Base-by-base conservation (phyloP, 164 flowering plant genomes). In the Stephania japonica region DNA sequence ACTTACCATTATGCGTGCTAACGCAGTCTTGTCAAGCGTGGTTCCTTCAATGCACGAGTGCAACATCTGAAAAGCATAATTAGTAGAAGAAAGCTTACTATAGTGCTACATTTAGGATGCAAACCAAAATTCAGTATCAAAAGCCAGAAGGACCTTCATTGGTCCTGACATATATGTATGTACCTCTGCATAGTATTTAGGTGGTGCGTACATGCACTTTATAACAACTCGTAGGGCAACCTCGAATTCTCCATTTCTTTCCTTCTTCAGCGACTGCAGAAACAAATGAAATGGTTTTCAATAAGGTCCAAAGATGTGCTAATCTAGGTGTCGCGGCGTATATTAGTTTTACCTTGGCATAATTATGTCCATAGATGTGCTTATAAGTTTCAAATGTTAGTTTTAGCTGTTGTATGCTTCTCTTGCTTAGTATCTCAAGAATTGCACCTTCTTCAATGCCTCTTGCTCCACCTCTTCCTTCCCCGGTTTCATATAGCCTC, bases 101-200 rank as follows among this genome's bases (percentile, higher is more conserved):
- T 32, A 32, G 38, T 32, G 38, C 38, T 32, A 32, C 38, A 32
- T 32, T 32, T 32, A 32, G 38, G 38, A 32, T 32, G 11, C 0
- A 21, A 23, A n/a, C 21, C 5, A 0, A 65, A 18, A 9, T 7
- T 65, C 2, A 18, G 7, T 65, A 6, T 24, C 43, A 16, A 4
- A 41, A 32, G 19, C 19, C 18, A 16, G 19, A 59, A 59, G n/a
- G 23, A 44, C 50, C 50, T 44, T n/a, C 38, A 32, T 32, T 59
- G n/a, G 63, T 59, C 41, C 23, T 27, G 71, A 47, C 41, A 19
- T 25, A 4, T 1, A 8, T 18, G 26, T 38, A 0, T 23, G 16
- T 78, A 89, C 97, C 95, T 90, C 84, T 6, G 92, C 88, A 73
- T 83, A 90, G 53, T 92, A 85, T 66, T 81, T 85, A 3, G 85